Conservation (phyloP, 352 stramenopile genomes). For the Globisporangium acanthophoron region DNA sequence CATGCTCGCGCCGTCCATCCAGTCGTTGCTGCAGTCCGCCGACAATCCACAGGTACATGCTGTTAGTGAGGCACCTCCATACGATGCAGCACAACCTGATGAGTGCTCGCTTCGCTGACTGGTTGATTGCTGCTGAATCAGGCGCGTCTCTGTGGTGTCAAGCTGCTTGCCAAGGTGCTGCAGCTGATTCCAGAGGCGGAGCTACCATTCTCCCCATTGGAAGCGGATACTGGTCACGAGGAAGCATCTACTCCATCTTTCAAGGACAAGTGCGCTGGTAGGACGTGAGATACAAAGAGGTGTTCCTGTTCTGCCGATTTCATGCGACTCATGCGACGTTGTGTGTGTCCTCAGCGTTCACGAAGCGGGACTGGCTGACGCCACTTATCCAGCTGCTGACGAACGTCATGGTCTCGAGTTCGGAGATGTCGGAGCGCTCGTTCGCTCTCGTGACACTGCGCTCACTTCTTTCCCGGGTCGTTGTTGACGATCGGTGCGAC, state of each 20-base stretch:
- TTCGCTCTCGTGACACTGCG: slow-evolving; percentile 30
- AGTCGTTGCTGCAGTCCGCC: slow-evolving; percentile 34
- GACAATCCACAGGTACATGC: slow-evolving; percentile 18
- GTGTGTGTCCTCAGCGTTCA: slow-evolving; percentile 23
- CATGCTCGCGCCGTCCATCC: slow-evolving; percentile 27
- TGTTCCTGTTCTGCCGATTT: background rate
- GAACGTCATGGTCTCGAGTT: slow-evolving; percentile 67
- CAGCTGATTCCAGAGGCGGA: background rate
- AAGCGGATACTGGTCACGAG: background rate
- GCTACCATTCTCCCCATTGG: background rate
- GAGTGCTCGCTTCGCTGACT: background rate
- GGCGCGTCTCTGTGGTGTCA: slow-evolving; percentile 4
- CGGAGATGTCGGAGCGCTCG: slow-evolving; percentile 33
- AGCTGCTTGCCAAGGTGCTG: slow-evolving; percentile 5
- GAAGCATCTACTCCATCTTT: background rate
- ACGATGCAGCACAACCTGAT: background rate
- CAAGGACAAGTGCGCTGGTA: slow-evolving; percentile 8
- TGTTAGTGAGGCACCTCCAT: background rate
- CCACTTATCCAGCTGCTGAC: slow-evolving; percentile 54
- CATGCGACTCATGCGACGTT: background rate
- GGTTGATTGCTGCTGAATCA: background rate
- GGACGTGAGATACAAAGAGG: background rate
- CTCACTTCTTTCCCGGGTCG: slow-evolving; percentile 30
- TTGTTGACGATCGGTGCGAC: slow-evolving; percentile 27
- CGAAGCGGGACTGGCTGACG: slow-evolving; percentile 43